Conservation (phyloP, 768 basidiomycete species). For the Tulasnella sp. region DNA sequence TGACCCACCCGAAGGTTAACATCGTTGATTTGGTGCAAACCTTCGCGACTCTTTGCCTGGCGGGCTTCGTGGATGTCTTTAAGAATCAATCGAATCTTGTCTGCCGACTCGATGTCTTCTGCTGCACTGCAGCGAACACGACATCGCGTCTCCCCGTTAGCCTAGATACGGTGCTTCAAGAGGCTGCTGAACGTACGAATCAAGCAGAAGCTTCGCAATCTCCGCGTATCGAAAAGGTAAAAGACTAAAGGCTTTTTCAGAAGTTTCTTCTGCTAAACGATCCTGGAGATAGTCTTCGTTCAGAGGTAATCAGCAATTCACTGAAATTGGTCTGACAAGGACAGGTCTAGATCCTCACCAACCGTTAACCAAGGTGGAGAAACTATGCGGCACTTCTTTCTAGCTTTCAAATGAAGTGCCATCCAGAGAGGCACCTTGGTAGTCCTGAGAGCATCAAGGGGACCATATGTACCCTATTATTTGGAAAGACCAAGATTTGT, state of each 20-base stretch:
- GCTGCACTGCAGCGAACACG: constrained; percentile 57
- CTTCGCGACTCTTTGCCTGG: constrained; percentile 88
- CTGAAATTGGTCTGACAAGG: neutral
- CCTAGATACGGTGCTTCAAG: neutral
- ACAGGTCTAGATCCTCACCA: constrained; percentile 49
- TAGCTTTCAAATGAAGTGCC: constrained; percentile 87
- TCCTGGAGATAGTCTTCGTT: constrained; percentile 76
- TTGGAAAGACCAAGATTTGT: constrained; percentile 9
- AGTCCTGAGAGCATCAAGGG: constrained; percentile 82
- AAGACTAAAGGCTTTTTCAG: constrained; percentile 65
- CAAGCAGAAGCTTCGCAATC: constrained; percentile 86
- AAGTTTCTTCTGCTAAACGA: constrained; percentile 68
- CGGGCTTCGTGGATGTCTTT: constrained; percentile 96
- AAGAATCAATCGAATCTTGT: constrained; percentile 76
- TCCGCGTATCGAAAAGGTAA: constrained; percentile 88
- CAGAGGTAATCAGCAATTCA: neutral
- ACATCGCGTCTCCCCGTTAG: neutral
- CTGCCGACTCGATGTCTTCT: constrained; percentile 82
- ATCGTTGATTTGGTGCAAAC: constrained; percentile 74
- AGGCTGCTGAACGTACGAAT: constrained; percentile 60
- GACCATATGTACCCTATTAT: constrained; percentile 83
- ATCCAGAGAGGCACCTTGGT: constrained; percentile 93
- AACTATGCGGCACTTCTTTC: constrained; percentile 91
- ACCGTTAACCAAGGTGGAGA: constrained; percentile 85
- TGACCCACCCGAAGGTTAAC: constrained; percentile 69